phyloP scores from a whole-genome alignment of 2,329 filamentous ascomycete species.

The Lachnellula hyalina region DNA sequence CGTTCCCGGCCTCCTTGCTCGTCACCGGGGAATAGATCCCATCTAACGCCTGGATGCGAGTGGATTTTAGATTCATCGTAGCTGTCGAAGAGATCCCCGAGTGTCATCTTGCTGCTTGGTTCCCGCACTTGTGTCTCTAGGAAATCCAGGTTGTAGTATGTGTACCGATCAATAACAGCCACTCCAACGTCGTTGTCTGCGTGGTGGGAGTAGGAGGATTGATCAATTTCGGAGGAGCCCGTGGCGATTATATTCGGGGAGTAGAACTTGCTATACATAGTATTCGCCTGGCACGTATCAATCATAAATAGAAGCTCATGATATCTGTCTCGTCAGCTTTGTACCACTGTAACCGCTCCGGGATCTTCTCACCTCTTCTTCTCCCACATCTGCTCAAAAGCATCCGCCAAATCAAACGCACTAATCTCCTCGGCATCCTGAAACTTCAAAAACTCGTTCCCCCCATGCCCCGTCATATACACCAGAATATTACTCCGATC shows the following conservation, averaged over 20 bases:
- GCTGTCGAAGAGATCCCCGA: slow-evolving; percentile 93
- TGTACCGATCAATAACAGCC: slow-evolving; percentile 96
- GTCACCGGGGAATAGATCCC: slow-evolving; percentile 89
- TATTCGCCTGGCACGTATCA: slow-evolving; percentile 98
- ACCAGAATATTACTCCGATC: slow-evolving; percentile 95
- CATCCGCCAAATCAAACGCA: slow-evolving; percentile 91
- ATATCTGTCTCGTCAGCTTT: slow-evolving; percentile 51
- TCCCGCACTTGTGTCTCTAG: slow-evolving; percentile 86
- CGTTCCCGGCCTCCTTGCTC: slow-evolving; percentile 71
- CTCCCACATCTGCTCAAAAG: slow-evolving; percentile 99
- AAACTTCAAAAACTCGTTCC: slow-evolving; percentile 97
- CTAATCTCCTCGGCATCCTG: slow-evolving; percentile 98
- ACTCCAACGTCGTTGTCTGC: slow-evolving; percentile 97
- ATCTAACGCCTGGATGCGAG: slow-evolving; percentile 83
- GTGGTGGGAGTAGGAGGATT: slow-evolving; percentile 96
- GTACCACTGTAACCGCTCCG: not conserved
- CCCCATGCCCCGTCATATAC: slow-evolving; percentile 98
- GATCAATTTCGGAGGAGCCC: slow-evolving; percentile 90
- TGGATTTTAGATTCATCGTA: slow-evolving; percentile 96
- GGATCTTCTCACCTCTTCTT: slow-evolving; percentile 71
- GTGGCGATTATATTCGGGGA: slow-evolving; percentile 97
- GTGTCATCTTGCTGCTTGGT: slow-evolving; percentile 77
- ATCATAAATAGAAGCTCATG: slow-evolving; percentile 99
- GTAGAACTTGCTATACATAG: slow-evolving; percentile 98
- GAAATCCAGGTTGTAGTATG: slow-evolving; percentile 97